Base-by-base conservation (phyloP, 441 rosid species). In the Populus trichocarpa region DNA sequence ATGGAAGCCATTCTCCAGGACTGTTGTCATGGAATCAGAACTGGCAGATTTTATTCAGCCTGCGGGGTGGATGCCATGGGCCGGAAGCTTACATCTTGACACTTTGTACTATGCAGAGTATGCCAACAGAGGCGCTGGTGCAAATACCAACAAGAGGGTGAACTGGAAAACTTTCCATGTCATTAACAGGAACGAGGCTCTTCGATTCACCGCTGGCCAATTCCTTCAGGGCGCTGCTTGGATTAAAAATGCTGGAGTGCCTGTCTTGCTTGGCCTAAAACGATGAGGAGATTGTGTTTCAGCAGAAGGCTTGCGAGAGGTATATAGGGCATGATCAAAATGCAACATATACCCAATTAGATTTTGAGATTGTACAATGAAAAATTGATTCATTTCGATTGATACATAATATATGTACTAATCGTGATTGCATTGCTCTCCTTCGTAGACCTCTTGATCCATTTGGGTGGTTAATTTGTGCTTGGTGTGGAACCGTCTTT, bases 11-110 rank as follows among this genome's bases (percentile, higher is more conserved):
- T 80, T 2, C 61, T 74, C 85, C 1, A 83, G 83, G 71, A 28
- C 85, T 3, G 69, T 83, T 6, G n/a, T 85, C 5, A 80, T 81
- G 85, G 81, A 83, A 38, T 83, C 85, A 16, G 79, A 83, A 33
- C 68, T 83, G 0, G 30, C 64, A 5, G 81, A 78, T 36, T 79
- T 77, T 16, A 83, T 83, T 46, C 85, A 80, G 2, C 85, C 85
- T 2, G 81, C 67, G 0, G 85, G 85, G 23, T 83, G 83, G 83
- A 20, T 63, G 7, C 81, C 83, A 3, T 83, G 85, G 85, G 28
- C 28, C 0, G 85, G 83, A 6, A 77, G 72, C 57, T 30, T 75
- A 0, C 71, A 40, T 14, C 77, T 83, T 3, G 77, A 77, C 14
- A 80, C 85, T 1, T 59, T 83, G 67, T 81, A 75, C 4, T 80